phyloP scores from a whole-genome alignment of 805 yeast genomes.

The Wickerhamiella galacta region DNA sequence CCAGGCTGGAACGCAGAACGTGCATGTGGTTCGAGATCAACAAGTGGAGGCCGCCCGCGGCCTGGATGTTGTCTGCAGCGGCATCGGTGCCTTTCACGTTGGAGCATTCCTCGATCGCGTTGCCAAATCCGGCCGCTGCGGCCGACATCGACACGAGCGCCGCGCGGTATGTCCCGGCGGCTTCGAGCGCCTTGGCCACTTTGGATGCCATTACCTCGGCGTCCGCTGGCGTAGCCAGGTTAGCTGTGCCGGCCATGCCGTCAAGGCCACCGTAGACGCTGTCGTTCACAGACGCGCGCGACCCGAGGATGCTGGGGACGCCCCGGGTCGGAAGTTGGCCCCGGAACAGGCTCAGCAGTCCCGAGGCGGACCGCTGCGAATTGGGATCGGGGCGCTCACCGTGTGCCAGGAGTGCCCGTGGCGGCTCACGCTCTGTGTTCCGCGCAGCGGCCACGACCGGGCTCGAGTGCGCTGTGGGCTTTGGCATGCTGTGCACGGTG shows the following conservation, averaged over 20 bases:
- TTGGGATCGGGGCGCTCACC: too few species aligned
- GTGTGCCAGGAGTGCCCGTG: too few species aligned
- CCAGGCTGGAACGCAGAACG: conserved; percentile 42
- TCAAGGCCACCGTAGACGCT: conserved; percentile 11
- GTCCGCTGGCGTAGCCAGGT: conserved; percentile 4
- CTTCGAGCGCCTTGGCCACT: conserved; percentile 29
- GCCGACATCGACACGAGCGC: conserved; percentile 33
- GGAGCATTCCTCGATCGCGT: conserved; percentile 48
- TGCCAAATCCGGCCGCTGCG: conserved; percentile 58
- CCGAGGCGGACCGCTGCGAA: too few species aligned
- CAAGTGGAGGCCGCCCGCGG: conserved; percentile 64
- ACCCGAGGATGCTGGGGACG: conserved; percentile 4
- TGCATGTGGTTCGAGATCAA: conserved; percentile 64
- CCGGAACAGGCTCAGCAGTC: too few species aligned
- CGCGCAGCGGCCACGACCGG: too few species aligned
- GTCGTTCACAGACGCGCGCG: conserved; percentile 7
- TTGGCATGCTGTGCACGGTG: too few species aligned
- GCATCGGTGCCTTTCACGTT: conserved; percentile 43
- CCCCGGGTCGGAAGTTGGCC: too few species aligned
- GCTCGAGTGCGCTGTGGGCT: too few species aligned
- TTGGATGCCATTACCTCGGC: neutral
- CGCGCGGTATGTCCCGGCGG: conserved; percentile 31
- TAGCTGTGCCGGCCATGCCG: conserved; percentile 5
- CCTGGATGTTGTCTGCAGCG: conserved; percentile 45
- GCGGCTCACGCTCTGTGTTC: too few species aligned